phyloP scores from a whole-genome alignment of 75 land plant genomes.

The Cunninghamia lanceolata region DNA sequence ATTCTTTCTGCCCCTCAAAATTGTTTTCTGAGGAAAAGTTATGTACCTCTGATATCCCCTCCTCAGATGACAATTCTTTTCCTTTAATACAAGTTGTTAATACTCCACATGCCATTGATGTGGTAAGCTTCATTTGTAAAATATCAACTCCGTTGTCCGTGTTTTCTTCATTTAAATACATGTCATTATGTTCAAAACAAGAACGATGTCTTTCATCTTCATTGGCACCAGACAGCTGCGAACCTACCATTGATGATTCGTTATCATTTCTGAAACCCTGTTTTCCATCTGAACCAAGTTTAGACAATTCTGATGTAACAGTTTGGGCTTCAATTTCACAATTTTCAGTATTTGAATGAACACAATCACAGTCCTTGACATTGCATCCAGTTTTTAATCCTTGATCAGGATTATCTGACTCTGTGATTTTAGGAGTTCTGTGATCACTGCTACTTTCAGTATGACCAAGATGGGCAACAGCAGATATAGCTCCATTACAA shows the following conservation, averaged over 20 bases:
- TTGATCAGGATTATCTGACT: neutral
- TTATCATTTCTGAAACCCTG: neutral
- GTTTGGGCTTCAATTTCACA: constrained; percentile 3
- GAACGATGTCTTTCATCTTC: neutral
- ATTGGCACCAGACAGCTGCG: neutral
- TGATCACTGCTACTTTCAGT: neutral
- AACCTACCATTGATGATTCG: neutral
- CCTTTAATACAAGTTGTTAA: neutral
- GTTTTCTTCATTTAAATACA: neutral
- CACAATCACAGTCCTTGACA: neutral
- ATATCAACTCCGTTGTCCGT: neutral
- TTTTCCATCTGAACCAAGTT: neutral
- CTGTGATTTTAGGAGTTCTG: neutral
- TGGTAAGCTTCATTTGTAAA: neutral
- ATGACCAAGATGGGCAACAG: neutral
- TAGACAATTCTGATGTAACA: neutral
- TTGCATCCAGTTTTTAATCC: neutral
- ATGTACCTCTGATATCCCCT: neutral
- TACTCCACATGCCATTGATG: neutral
- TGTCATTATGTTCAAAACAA: neutral
- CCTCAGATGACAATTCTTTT: neutral
- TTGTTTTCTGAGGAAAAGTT: neutral
- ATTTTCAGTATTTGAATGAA: neutral
- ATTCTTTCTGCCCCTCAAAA: neutral
- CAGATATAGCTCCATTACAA: constrained; percentile 2